phyloP scores from a whole-genome alignment of 208 protist species.

The Paratrypanosoma confusum region DNA sequence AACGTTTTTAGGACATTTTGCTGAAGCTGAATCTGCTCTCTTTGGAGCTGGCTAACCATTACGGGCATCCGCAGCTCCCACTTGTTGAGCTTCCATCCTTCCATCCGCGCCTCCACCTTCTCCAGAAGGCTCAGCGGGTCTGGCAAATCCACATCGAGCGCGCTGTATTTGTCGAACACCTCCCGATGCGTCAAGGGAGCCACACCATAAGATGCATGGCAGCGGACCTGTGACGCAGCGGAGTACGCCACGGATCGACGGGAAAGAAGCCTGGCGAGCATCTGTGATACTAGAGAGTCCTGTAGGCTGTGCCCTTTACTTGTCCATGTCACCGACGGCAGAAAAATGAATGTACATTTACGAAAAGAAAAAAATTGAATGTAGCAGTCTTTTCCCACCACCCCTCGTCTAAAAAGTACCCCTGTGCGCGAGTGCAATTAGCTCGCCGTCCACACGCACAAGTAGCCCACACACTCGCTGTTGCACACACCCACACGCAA shows the following conservation, averaged over 20 bases:
- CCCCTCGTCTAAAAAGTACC: no score
- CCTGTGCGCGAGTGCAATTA: no score
- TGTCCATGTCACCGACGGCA: no score
- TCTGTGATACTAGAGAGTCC: no score
- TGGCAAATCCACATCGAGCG: not conserved
- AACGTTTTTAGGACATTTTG: constrained; percentile 54
- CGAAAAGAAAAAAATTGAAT: constrained; percentile 5
- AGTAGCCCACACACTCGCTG: no score
- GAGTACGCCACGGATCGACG: no score
- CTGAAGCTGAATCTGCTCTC: constrained; percentile 43
- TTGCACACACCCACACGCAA: no score
- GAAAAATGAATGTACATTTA: constrained; percentile 5
- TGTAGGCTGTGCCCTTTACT: no score
- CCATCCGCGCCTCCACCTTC: constrained; percentile 36
- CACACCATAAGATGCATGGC: constrained; percentile 41
- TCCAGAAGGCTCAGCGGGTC: constrained; percentile 39
- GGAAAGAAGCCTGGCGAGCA: no score
- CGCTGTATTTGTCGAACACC: constrained; percentile 17
- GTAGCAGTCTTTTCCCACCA: no score
- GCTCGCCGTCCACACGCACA: not conserved
- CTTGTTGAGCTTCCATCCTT: constrained; percentile 68
- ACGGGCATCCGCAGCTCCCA: constrained; percentile 77
- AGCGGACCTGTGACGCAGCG: constrained; percentile 9
- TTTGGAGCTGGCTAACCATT: constrained; percentile 24
- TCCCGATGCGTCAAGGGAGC: constrained; percentile 31